Evolutionary conservation across 306 rosid genomes (phyloP), one percentile per base, ranked within the genome.

Genomic region (Lathyrus aphaca): DNA sequence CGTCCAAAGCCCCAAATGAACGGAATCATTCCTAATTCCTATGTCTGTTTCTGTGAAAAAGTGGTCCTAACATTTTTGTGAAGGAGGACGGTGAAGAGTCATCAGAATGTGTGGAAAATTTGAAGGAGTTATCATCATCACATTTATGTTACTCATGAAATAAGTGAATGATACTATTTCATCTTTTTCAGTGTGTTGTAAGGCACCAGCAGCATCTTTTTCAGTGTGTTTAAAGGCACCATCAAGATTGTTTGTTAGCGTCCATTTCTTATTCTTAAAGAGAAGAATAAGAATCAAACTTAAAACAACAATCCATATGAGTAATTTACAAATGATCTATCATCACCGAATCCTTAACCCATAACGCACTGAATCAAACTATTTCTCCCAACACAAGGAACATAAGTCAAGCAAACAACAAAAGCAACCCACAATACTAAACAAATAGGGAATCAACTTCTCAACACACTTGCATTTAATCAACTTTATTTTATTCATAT

Each of bases 201-300:
- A 56, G 62, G 40, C 62, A 56, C 62, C 62, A 27, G 62, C 77
- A 55, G 39, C 49, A 18, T 35, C 49, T 21, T 61, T 49, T 69
- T 23, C 25, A 68, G 43, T 64, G 49, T 64, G 66, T 74, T 80
- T 69, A n/a, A 71, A 51, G 68, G 67, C 62, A 69, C 54, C 75
- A 66, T 55, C 73, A 55, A 15, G 56, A 43, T 40, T 45, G 70
- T 81, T 71, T 57, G 39, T 56, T 80, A 69, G 60, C 61, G 73
- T 75, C 65, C 49, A 35, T 75, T 67, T 51, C 81, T 70, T 65
- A 68, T 32, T 38, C 45, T 53, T 35, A 42, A 82, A 82, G 78
- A 55, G 66, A 74, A 78, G 80, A 82, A 74, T 74, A 48, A 68
- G 71, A 77, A 72, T 59, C 56, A 23, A 54, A 6, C 23, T 71